A percentile compares a stretch with the other conserved stretches of the same genome.
Evolutionary conservation across 208 protist genomes (phyloP).

Genomic region (Trypanosomatidae sp.): DNA sequence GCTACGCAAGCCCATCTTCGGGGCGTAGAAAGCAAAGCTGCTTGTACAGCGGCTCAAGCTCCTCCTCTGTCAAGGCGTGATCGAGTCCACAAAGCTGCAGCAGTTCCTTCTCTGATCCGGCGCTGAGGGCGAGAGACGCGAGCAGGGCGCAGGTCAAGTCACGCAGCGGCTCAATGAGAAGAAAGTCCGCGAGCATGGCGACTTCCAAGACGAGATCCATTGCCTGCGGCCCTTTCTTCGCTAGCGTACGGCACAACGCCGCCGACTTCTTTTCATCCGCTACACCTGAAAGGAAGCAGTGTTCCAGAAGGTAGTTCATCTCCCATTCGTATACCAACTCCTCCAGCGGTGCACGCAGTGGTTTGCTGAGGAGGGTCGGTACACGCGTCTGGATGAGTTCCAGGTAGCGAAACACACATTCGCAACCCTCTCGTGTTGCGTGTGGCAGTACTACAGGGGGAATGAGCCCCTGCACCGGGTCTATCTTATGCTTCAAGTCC

Average conservation of each 20-base stretch:
- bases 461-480: conserved; percentile 36
- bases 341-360: conserved; percentile 76
- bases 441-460: conserved; percentile 74
- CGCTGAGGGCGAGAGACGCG: conserved; percentile 66
- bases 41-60: conserved; percentile 77
- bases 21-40: conserved; percentile 77
- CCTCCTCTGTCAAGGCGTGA: conserved; percentile 54
- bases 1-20: conserved; percentile 30
- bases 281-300: conserved; percentile 38
- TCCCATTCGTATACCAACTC: conserved; percentile 87
- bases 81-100: conserved; percentile 64
- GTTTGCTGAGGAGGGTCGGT: conserved; percentile 77
- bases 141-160: conserved; percentile 83
- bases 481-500: conserved; percentile 29
- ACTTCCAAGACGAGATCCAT: conserved; percentile 71
- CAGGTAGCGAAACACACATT: conserved; percentile 72
- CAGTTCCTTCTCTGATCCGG: conserved; percentile 63
- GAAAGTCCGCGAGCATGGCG: conserved; percentile 87
- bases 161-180: conserved; percentile 75
- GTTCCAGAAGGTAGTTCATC: conserved; percentile 59
- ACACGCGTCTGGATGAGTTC: conserved; percentile 72
- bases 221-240: conserved; percentile 34
- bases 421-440: conserved; percentile 62
- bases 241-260: conserved; percentile 33
- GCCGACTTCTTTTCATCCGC: conserved; percentile 27